Percentiles rank a stretch among this genome's conserved stretches.
Conservation (phyloP, 2,329 filamentous ascomycete genomes). For the Coniochaeta prunicola region DNA sequence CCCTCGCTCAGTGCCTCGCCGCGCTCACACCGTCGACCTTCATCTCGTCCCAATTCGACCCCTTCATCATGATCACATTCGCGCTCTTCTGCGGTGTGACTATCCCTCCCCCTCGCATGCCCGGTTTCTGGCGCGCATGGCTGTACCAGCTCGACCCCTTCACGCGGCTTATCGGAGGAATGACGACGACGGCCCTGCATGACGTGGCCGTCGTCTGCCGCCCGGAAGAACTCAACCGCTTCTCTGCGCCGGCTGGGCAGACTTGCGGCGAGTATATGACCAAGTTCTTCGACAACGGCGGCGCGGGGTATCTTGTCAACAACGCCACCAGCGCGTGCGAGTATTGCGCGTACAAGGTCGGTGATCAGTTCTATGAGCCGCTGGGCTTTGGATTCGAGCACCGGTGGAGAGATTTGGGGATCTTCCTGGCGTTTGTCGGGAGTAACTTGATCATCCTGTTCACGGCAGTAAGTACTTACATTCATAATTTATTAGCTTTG, state of each 20-base stretch:
- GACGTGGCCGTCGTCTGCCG: slow-evolving; percentile 55
- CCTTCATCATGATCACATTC: slow-evolving; percentile 76
- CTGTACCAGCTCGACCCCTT: slow-evolving; percentile 79
- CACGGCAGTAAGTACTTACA: slow-evolving; percentile 36
- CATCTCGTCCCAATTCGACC: slow-evolving; percentile 73
- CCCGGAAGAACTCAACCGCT: slow-evolving; percentile 55
- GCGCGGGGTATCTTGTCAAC: slow-evolving; percentile 62
- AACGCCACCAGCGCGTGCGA: slow-evolving; percentile 61
- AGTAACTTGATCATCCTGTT: slow-evolving; percentile 65
- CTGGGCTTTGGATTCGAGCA: slow-evolving; percentile 60
- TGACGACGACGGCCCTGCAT: slow-evolving; percentile 72
- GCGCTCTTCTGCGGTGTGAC: slow-evolving; percentile 83
- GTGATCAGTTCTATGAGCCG: slow-evolving; percentile 70
- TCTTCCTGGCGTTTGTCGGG: slow-evolving; percentile 66
- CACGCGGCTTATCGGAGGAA: slow-evolving; percentile 72
- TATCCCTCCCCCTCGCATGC: slow-evolving; percentile 71
- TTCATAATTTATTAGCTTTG: not conserved
- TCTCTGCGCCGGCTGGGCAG: slow-evolving; percentile 57
- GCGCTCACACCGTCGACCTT: slow-evolving; percentile 72
- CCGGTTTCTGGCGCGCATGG: slow-evolving; percentile 71
- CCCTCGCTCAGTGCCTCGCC: slow-evolving; percentile 68
- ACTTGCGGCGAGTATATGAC: slow-evolving; percentile 72
- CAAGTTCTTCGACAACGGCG: slow-evolving; percentile 61
- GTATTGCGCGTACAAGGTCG: slow-evolving; percentile 76
- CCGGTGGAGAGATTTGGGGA: slow-evolving; percentile 78